A percentile compares a stretch with the other conserved stretches of the same genome.
These are phyloP conservation scores for Crassisporium funariophilum DNA, from an alignment of 768 basidiomycete genomes.

Conservation along the genomic window DNA sequence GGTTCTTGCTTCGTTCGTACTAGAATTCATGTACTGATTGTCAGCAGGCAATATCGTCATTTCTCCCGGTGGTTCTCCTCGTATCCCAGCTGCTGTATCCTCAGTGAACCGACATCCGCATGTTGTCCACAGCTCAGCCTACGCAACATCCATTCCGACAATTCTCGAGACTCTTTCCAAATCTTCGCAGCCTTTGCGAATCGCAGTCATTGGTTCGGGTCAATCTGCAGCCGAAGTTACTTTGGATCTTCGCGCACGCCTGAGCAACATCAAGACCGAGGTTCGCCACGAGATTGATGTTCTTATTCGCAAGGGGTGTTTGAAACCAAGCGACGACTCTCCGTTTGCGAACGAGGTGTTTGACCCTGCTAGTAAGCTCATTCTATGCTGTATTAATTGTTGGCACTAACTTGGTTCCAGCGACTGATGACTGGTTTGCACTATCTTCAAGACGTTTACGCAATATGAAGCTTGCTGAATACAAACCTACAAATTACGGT, in stretches of 20 bases:
- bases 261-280: conserved; percentile 31
- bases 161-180: conserved; percentile 32
- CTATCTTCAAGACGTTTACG: conserved; percentile 38
- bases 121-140: conserved; percentile 47
- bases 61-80: conserved; percentile 50
- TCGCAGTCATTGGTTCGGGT: conserved; percentile 50
- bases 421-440: conserved; percentile 42
- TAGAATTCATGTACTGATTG: background rate
- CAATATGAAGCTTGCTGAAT: conserved; percentile 41
- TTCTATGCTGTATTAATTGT: background rate
- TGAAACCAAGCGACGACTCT: conserved; percentile 55
- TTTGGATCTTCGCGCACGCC: conserved; percentile 43
- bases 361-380: conserved; percentile 43
- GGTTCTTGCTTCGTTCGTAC: conserved; percentile 13
- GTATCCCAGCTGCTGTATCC: conserved; percentile 40
- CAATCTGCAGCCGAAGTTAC: conserved; percentile 52
- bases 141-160: conserved; percentile 37
- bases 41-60: conserved; percentile 49
- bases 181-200: conserved; percentile 32
- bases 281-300: conserved; percentile 45
- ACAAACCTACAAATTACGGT: conserved; percentile 54
- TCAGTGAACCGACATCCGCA: conserved; percentile 34
- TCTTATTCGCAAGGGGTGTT: conserved; percentile 50
- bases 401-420: conserved; percentile 22
- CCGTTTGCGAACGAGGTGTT: conserved; percentile 59